phyloP scores from a whole-genome alignment of 768 basidiomycete species.

The Termitomyces eurrhizus region DNA sequence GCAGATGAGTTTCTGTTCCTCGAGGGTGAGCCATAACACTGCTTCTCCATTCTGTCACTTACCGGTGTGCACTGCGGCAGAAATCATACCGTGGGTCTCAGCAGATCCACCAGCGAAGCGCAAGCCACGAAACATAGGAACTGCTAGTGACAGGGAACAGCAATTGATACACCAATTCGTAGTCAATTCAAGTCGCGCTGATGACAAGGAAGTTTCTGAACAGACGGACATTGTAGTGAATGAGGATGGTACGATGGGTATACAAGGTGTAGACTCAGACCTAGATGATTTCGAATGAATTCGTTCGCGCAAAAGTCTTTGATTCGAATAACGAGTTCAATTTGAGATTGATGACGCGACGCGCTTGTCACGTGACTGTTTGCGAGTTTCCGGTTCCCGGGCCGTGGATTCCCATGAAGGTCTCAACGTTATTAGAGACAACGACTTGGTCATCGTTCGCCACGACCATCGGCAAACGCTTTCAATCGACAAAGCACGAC shows the following conservation, averaged over 20 bases:
- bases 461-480: neutral
- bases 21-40: conserved; percentile 45
- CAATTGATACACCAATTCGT: conserved; percentile 50
- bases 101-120: conserved; percentile 41
- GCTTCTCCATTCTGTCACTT: neutral
- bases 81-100: conserved; percentile 54
- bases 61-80: conserved; percentile 25
- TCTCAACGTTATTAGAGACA: too few species aligned
- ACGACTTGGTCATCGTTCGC: conserved; percentile 4
- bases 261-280: conserved; percentile 25
- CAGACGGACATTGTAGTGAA: conserved; percentile 43
- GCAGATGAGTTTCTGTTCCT: conserved; percentile 78
- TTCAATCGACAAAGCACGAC: neutral
- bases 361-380: neutral
- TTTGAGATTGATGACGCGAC: neutral
- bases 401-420: neutral
- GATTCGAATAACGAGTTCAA: neutral
- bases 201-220: conserved; percentile 13
- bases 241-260: conserved; percentile 60
- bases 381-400: neutral
- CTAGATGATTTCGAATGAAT: conserved; percentile 18
- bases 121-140: conserved; percentile 30
- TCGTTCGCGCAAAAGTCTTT: neutral
- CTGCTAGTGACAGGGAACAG: conserved; percentile 19
- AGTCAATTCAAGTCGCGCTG: conserved; percentile 19